phyloP scores from a whole-genome alignment of 768 basidiomycete species.

The Rossbeevera mucosa region DNA sequence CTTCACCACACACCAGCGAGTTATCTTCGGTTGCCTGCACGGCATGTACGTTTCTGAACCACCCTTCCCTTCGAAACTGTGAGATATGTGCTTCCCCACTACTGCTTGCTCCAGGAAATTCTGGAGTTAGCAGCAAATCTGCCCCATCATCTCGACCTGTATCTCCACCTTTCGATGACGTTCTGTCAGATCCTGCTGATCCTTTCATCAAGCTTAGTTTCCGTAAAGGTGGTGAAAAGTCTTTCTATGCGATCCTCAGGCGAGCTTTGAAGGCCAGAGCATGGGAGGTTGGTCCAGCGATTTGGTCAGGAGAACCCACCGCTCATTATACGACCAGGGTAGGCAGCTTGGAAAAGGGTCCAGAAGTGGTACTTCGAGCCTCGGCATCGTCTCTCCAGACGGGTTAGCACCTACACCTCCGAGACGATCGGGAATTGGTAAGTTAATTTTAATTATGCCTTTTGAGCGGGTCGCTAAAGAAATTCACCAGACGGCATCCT shows the following conservation, averaged over 20 bases:
- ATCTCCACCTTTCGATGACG: conserved; percentile 39
- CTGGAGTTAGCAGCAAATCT: conserved; percentile 43
- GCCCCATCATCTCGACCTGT: conserved; percentile 62
- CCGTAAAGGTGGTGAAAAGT: conserved; percentile 83
- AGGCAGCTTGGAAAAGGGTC: conserved; percentile 24
- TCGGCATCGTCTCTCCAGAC: conserved; percentile 16
- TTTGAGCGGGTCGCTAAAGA: conserved; percentile 3
- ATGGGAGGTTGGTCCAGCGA: conserved; percentile 57
- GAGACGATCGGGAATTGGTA: conserved; percentile 30
- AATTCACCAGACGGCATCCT: conserved; percentile 71
- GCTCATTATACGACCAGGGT: conserved; percentile 20
- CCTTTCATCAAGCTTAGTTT: conserved; percentile 80
- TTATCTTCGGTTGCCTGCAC: conserved; percentile 58
- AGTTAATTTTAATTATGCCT: background rate
- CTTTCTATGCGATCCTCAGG: conserved; percentile 75
- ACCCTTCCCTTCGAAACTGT: conserved; percentile 64
- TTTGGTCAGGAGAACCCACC: background rate
- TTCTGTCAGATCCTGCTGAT: conserved; percentile 28
- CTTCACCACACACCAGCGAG: conserved; percentile 18
- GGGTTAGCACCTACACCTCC: conserved; percentile 11
- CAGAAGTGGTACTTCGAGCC: conserved; percentile 20
- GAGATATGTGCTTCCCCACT: conserved; percentile 83
- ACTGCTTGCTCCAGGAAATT: conserved; percentile 29
- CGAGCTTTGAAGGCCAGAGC: conserved; percentile 61
- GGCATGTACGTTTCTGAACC: conserved; percentile 91